Evolutionary conservation across 495 filamentous ascomycete genomes (phyloP).

Genomic region (Glonium stellatum): DNA sequence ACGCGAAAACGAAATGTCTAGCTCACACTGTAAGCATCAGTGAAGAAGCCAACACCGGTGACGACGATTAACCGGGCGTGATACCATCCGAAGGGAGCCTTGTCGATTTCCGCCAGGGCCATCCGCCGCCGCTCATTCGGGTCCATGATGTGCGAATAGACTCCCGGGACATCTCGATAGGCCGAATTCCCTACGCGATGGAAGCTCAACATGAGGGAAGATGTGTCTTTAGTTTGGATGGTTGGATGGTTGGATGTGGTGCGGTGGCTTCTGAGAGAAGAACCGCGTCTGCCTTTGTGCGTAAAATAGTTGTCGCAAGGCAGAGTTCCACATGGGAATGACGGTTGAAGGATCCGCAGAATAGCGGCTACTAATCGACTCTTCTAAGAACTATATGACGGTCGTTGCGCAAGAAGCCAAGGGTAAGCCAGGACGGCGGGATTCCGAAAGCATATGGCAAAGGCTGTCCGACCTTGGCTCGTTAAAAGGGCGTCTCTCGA

Average conservation of each 20-base stretch:
- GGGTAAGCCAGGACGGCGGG: not conserved
- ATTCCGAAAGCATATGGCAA: not conserved
- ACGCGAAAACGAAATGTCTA: not conserved
- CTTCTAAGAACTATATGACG: not conserved
- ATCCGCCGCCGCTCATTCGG: slow-evolving; percentile 68
- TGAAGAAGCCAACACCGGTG: slow-evolving; percentile 78
- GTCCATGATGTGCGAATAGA: slow-evolving; percentile 52
- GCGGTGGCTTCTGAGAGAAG: not conserved
- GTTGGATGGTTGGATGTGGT: not conserved
- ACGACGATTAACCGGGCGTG: slow-evolving; percentile 68
- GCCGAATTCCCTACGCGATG: slow-evolving; percentile 22
- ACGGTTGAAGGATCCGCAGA: not conserved
- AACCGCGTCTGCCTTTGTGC: not conserved
- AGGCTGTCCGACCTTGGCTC: not conserved
- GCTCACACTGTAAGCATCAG: slow-evolving; percentile 66
- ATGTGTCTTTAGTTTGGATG: not conserved
- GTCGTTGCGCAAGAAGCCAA: not conserved
- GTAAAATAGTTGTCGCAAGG: not conserved
- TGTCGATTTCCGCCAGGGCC: slow-evolving; percentile 71
- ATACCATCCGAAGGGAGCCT: slow-evolving; percentile 72
- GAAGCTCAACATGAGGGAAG: slow-evolving; percentile 16
- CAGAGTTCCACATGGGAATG: slow-evolving; percentile 1
- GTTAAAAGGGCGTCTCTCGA: not conserved
- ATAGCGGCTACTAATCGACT: not conserved
- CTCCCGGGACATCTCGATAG: slow-evolving; percentile 25